These are phyloP conservation scores for Thymus mandschuricus DNA, from an alignment of 257 asterid species.

Conservation along the genomic window DNA sequence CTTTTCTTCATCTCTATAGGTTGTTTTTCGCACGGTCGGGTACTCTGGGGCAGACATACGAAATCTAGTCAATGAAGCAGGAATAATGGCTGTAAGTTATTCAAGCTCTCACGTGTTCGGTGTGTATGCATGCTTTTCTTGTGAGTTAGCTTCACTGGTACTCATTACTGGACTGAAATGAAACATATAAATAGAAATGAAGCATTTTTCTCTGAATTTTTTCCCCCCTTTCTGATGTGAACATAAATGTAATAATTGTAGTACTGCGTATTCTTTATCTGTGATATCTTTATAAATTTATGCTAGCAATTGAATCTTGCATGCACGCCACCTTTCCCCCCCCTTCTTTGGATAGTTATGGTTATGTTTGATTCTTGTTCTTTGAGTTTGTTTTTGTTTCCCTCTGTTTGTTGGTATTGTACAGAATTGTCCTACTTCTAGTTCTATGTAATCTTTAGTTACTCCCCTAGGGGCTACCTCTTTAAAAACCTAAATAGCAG, in stretches of 20 bases:
- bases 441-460: too few relatives aligned
- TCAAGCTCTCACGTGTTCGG: slow-evolving; percentile 10
- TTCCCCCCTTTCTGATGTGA: neutral
- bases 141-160: slow-evolving; percentile 12
- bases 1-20: slow-evolving; percentile 56
- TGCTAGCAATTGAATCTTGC: slow-evolving; percentile 18
- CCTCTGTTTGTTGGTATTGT: neutral
- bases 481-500: neutral
- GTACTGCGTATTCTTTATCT: neutral
- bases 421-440: neutral
- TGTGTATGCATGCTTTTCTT: slow-evolving; percentile 26
- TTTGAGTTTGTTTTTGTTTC: neutral
- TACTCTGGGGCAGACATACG: slow-evolving; percentile 98
- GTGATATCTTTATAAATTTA: slow-evolving; percentile 3
- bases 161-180: neutral
- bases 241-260: neutral
- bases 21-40: slow-evolving; percentile 97
- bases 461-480: too few relatives aligned
- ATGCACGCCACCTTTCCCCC: neutral
- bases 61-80: slow-evolving; percentile 94
- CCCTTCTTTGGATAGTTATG: neutral
- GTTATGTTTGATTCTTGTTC: neutral
- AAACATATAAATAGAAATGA: slow-evolving; percentile 7
- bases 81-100: slow-evolving; percentile 92
- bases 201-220: slow-evolving; percentile 17